Percentiles rank a stretch among this genome's conserved stretches.
Evolutionary conservation across 768 basidiomycete genomes (phyloP).

Genomic region (Suillus fuscotomentosus): DNA sequence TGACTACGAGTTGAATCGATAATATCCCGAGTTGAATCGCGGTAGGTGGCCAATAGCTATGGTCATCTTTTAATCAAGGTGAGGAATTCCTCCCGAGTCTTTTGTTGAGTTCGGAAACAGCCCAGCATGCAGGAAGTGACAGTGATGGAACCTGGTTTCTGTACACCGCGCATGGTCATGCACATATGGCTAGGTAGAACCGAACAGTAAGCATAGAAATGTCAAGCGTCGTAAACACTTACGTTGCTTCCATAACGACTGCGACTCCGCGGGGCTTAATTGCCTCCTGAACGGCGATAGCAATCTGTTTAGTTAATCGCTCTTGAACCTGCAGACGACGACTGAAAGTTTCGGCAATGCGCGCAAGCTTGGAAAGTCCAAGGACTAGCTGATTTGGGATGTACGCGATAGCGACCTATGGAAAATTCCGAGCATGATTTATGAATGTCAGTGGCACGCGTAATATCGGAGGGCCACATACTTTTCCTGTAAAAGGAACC

Average conservation of each 20-base stretch:
- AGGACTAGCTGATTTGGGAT: constrained; percentile 95
- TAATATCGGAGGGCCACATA: constrained; percentile 34
- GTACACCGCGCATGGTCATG: constrained; percentile 99
- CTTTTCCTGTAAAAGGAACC: constrained; percentile 97
- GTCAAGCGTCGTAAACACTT: constrained; percentile 35
- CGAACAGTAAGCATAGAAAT: constrained; percentile 12
- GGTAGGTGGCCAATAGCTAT: constrained; percentile 6
- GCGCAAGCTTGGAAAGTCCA: constrained; percentile 92
- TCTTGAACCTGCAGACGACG: constrained; percentile 97
- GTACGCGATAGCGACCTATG: constrained; percentile 94
- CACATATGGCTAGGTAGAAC: constrained; percentile 74
- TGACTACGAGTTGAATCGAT: constrained; percentile 33
- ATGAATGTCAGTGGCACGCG: constrained; percentile 11
- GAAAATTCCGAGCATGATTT: constrained; percentile 19
- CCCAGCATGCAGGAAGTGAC: constrained; percentile 98
- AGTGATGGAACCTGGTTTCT: constrained; percentile 95
- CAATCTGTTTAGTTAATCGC: constrained; percentile 95
- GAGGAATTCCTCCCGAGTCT: constrained; percentile 96
- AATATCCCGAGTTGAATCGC: constrained; percentile 50
- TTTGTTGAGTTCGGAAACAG: constrained; percentile 97
- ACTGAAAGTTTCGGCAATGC: constrained; percentile 96
- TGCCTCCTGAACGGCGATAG: constrained; percentile 96
- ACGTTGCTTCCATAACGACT: constrained; percentile 99
- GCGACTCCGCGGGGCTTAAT: constrained; percentile 97
- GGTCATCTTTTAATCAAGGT: constrained; percentile 65